Evolutionary conservation across 495 filamentous ascomycete genomes (phyloP), one percentile per base, ranked within the genome.

Genomic region (Corynascus novoguineensis): DNA sequence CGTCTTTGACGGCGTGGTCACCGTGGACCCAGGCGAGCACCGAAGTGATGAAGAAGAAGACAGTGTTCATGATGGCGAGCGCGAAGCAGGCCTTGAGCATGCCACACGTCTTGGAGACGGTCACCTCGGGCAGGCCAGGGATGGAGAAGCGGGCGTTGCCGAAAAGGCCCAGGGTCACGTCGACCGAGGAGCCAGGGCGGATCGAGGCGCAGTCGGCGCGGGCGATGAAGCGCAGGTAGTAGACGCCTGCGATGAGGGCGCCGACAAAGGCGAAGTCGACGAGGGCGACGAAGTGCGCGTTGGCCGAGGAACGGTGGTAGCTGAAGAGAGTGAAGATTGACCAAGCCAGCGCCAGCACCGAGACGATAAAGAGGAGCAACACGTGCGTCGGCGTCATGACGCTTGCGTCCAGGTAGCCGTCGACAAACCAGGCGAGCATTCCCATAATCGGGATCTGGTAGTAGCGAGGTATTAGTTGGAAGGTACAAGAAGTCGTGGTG

Each of bases 11-110:
- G 10, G 50, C 55, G 8, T 50, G 65, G 12, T 71, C 72, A 22
- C 76, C 73, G 53, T 87, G 79, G 50, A 87, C 70, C 38, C 83
- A 74, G 4, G 87, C 84, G 19, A 87, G 61, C 10, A 86, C 65
- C 27, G 75, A 75, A 1, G 90, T 92, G 64, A 89, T 73, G 65
- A 86, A 82, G 70, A 96, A 96, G 71, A 92, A 89, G 29, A 95
- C 72, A 50, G 73, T 74, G 63, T 93, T 89, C 83, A 96, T 92
- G 64, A 96, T 96, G 1, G 82, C 91, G 57, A 96, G 80, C 3
- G 89, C 91, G 60, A 88, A 96, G 59, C 74, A 78, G 1, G 91
- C 84, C 81, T 96, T 96, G 52, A 92, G 80, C 89, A 96, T 92
- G 17, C 82, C 81, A 70, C 91, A 96, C 3, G 78, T 79, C 79